Percentiles rank a stretch among this genome's conserved stretches.
These are phyloP conservation scores for Penicillium aurantiogriseum DNA, from an alignment of 2,329 filamentous ascomycete genomes.

Conservation along the genomic window DNA sequence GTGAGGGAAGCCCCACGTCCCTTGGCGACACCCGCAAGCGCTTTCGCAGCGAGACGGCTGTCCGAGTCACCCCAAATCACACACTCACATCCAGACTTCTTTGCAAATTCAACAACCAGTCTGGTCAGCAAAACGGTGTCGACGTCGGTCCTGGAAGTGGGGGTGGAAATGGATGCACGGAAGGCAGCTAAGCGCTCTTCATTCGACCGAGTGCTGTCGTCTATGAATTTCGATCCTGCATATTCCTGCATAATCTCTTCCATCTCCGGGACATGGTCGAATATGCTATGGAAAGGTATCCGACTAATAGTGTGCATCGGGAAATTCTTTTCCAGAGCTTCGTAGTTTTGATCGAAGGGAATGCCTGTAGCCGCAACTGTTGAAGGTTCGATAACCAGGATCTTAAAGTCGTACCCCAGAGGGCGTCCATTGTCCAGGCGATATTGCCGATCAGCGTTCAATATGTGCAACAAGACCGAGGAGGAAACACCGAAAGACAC, in stretches of 20 bases:
- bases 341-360: conserved; percentile 36
- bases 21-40: conserved; percentile 84
- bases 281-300: conserved; percentile 63
- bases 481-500: conserved; percentile 84
- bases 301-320: conserved; percentile 64
- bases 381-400: conserved; percentile 45
- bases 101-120: conserved; percentile 66
- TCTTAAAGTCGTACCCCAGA: conserved; percentile 63
- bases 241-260: conserved; percentile 34
- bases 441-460: conserved; percentile 65
- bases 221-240: conserved; percentile 25
- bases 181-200: conserved; percentile 54
- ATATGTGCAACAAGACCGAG: conserved; percentile 69
- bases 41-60: conserved; percentile 80
- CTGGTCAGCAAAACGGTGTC: conserved; percentile 68
- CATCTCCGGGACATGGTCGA: conserved; percentile 44
- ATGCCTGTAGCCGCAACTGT: conserved; percentile 25
- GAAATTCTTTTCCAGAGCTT: conserved; percentile 58
- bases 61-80: conserved; percentile 84
- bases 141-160: conserved; percentile 74
- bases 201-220: conserved; percentile 33
- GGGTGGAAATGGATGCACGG: conserved; percentile 64
- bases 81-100: conserved; percentile 60
- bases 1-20: conserved; percentile 81
- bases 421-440: conserved; percentile 49